Evolutionary conservation across 352 stramenopile genomes (phyloP).

Genomic region (Phytopythium cucurbitacearum): DNA sequence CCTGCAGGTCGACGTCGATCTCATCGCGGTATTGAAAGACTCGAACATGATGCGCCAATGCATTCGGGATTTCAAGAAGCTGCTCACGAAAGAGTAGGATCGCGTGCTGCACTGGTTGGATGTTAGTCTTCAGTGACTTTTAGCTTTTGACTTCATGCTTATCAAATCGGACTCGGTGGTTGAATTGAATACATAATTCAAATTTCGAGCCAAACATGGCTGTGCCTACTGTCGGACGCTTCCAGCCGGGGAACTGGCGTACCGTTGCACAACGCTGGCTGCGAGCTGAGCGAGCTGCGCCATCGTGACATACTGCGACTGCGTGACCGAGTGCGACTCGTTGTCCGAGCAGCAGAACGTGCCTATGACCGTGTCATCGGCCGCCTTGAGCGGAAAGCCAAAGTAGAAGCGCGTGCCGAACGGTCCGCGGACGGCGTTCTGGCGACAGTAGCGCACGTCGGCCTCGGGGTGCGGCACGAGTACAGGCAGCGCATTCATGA

Average conservation of each 20-base stretch:
- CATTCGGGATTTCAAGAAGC: too few relatives aligned
- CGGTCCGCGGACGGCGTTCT: slow-evolving; percentile 22
- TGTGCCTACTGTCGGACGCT: too few relatives aligned
- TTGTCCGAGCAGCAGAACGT: slow-evolving; percentile 40
- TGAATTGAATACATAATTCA: too few relatives aligned
- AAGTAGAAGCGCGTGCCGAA: slow-evolving; percentile 50
- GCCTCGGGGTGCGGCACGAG: slow-evolving; percentile 40
- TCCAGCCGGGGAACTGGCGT: not conserved
- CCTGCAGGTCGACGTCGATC: too few relatives aligned
- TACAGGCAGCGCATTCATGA: slow-evolving; percentile 44
- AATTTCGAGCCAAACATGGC: too few relatives aligned
- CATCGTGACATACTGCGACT: slow-evolving; percentile 34
- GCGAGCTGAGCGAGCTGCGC: slow-evolving; percentile 28
- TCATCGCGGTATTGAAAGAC: too few relatives aligned
- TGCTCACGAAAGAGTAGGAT: too few relatives aligned
- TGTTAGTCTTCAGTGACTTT: too few relatives aligned
- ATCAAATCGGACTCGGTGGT: too few relatives aligned
- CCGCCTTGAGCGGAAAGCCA: slow-evolving; percentile 32
- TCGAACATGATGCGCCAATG: too few relatives aligned
- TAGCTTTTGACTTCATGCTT: too few relatives aligned
- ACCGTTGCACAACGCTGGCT: slow-evolving; percentile 28
- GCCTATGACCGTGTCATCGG: slow-evolving; percentile 31
- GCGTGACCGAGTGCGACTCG: slow-evolving; percentile 29
- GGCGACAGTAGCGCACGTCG: slow-evolving; percentile 39
- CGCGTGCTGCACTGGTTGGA: too few relatives aligned